Percentiles rank a stretch among this genome's conserved stretches.
Evolutionary conservation across 1,139 yeast genomes (phyloP).

Genomic region (Debaryomyces nepalensis): DNA sequence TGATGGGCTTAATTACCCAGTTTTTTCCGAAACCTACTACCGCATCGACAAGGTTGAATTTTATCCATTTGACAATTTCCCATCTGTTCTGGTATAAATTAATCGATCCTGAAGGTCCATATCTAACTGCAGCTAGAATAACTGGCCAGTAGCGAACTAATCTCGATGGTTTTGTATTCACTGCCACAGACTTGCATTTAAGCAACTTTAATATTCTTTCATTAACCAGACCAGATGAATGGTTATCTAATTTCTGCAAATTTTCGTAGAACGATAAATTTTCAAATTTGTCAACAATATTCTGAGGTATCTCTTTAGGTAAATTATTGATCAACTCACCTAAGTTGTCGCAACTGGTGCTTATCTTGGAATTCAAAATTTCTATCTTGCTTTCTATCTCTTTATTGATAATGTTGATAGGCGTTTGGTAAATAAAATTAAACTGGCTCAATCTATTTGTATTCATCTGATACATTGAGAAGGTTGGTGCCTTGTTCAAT

Average conservation of each 20-base stretch:
- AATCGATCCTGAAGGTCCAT: conserved; percentile 55
- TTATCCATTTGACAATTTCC: conserved; percentile 59
- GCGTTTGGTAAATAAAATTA: conserved; percentile 22
- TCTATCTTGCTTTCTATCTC: conserved; percentile 29
- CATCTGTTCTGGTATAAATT: conserved; percentile 54
- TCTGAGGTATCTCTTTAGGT: conserved; percentile 10
- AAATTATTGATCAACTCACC: conserved; percentile 22
- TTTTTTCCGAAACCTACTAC: conserved; percentile 68
- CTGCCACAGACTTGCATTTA: conserved; percentile 4
- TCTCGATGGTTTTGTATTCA: conserved; percentile 46
- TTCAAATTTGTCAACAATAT: conserved; percentile 2
- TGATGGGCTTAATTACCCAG: conserved; percentile 84
- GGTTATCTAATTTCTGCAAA: conserved; percentile 4
- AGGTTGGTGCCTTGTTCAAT: conserved; percentile 12
- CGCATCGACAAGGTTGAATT: conserved; percentile 65
- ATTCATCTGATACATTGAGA: conserved; percentile 12
- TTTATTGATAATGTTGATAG: conserved; percentile 24
- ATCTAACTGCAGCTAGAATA: conserved; percentile 38
- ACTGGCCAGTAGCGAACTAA: conserved; percentile 73
- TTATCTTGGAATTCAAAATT: conserved; percentile 26
- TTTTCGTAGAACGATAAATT: conserved; percentile 4
- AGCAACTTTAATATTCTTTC: conserved; percentile 6
- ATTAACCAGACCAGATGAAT: background rate
- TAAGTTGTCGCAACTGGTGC: conserved; percentile 25
- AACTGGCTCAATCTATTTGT: conserved; percentile 9